Conservation (phyloP, 129 eudicot genomes). For the Chrysanthemum lavandulifolium region DNA sequence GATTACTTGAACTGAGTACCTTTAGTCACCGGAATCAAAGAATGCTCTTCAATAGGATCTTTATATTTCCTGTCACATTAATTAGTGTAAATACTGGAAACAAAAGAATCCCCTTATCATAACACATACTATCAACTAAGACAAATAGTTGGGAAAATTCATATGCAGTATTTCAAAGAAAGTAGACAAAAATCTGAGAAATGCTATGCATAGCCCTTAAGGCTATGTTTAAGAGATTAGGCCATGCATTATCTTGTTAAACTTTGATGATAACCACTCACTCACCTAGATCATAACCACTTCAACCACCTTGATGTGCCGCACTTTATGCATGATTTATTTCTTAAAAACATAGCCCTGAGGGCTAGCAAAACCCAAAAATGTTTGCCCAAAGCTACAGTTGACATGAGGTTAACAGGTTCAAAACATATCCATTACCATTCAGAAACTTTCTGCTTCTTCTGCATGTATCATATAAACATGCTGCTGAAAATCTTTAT, state of each 20-base stretch:
- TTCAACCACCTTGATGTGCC: too few relatives aligned
- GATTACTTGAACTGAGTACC: constrained; percentile 22
- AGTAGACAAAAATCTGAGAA: background rate
- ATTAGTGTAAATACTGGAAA: constrained; percentile 11
- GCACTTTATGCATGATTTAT: too few relatives aligned
- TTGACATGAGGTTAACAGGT: background rate
- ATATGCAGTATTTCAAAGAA: background rate
- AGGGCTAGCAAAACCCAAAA: background rate
- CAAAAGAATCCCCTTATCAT: background rate
- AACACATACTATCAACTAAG: background rate
- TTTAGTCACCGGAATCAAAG: constrained; percentile 29
- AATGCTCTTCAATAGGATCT: constrained; percentile 36
- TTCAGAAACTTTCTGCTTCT: constrained; percentile 6
- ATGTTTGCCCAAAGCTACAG: background rate
- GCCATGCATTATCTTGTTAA: too few relatives aligned
- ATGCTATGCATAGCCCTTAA: too few relatives aligned
- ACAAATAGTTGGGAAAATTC: constrained; percentile 1
- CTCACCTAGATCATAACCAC: too few relatives aligned
- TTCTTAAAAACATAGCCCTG: too few relatives aligned
- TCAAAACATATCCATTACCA: constrained; percentile 18
- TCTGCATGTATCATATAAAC: constrained; percentile 6
- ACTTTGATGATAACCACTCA: too few relatives aligned
- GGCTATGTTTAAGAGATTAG: too few relatives aligned
- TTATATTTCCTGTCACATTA: constrained; percentile 38
- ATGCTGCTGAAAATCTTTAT: background rate